Conservation (phyloP, 805 yeast species). For the Wickerhamomyces queroliae region DNA sequence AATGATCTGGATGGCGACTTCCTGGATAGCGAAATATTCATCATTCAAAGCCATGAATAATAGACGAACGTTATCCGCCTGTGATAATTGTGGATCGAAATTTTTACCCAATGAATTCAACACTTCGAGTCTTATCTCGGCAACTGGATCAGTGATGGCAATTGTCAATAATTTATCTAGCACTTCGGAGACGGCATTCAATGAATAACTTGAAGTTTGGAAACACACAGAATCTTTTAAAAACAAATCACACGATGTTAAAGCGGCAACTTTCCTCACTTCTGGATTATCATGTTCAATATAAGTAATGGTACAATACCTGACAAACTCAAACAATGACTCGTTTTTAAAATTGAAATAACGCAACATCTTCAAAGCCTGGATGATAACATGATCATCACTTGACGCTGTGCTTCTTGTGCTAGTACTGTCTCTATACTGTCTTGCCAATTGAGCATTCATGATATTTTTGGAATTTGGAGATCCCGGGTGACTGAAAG, state of each 20-base stretch:
- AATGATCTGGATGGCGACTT: constrained; percentile 68
- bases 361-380: constrained; percentile 73
- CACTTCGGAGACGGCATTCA: constrained; percentile 80
- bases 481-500: constrained; percentile 80
- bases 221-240: constrained; percentile 76
- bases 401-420: constrained; percentile 60
- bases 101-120: constrained; percentile 63
- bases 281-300: constrained; percentile 74
- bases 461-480: constrained; percentile 51
- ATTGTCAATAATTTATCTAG: constrained; percentile 73
- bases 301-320: constrained; percentile 78
- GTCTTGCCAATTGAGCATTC: constrained; percentile 62
- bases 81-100: constrained; percentile 90
- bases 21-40: constrained; percentile 78
- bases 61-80: constrained; percentile 82
- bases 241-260: constrained; percentile 75
- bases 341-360: constrained; percentile 70
- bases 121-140: constrained; percentile 81
- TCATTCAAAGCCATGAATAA: constrained; percentile 88
- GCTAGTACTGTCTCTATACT: constrained; percentile 70
- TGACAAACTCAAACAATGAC: constrained; percentile 80
- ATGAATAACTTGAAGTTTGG: constrained; percentile 75
- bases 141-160: constrained; percentile 82
- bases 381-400: constrained; percentile 54
- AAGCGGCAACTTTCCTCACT: constrained; percentile 79